Evolutionary conservation across 768 basidiomycete species (phyloP), one percentile per base, ranked within the genome.

Genomic region (Pisolithus marmoratus): DNA sequence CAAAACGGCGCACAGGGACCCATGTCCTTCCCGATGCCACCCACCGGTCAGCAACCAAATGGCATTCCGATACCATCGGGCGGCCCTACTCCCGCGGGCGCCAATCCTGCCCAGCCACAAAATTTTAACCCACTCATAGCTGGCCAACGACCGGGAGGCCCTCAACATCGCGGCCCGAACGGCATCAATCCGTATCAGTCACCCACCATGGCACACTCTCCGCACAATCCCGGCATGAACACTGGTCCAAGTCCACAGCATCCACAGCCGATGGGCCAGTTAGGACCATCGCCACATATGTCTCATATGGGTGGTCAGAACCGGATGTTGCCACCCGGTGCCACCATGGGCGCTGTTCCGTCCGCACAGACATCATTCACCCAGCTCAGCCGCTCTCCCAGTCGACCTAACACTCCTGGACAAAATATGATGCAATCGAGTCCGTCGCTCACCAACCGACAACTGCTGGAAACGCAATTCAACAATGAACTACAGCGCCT

Each of bases 151-250:
- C 60, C 63, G 6, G 58, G 54, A 12, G 51, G 43, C 2, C 67
- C 66, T 15, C 77, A 68, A 54, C 77, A 74, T 54, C 77, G 76
- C 22, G 66, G 60, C 3, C 70, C 75, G 19, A 78, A 78, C 50
- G 81, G 77, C 14, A 54, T 69, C 14, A 58, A 68, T 51, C 77
- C 79, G 8, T 86, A 82, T 64, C 81, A 77, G 38, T 85, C 83
- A 20, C 85, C 85, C 4, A 83, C 78, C 2, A 82, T 86, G 67
- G 72, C 81, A 2, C 76, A 79, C 47, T 83, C 83, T 4, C 78
- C 81, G 0, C 82, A 82, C 55, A 76, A 76, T 43, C 63, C 62
- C 8, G 67, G 67, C 26, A 62, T 60, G 8, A 72, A 69, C 24
- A 14, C 63, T 4, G 63, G 60, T 22, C 67, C 67, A 24, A 68